These are phyloP conservation scores for Aspergillus neoniger DNA, from an alignment of 2,329 filamentous ascomycete genomes.

Conservation along the genomic window DNA sequence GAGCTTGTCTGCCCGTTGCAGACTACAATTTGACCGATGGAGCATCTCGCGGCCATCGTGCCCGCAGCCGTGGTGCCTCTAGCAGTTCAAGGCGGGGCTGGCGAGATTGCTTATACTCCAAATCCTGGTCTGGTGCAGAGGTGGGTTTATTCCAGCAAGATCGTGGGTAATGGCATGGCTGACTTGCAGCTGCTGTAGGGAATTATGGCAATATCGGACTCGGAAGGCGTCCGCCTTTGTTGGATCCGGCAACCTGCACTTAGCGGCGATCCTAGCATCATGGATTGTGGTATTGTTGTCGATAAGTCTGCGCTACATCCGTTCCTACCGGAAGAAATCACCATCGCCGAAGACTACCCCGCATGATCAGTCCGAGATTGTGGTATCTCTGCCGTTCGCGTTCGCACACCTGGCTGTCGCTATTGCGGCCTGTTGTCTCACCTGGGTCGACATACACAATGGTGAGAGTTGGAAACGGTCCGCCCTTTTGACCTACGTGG, in stretches of 20 bases:
- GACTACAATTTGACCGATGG: background rate
- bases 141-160: background rate
- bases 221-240: conserved; percentile 26
- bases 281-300: conserved; percentile 20
- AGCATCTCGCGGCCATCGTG: background rate
- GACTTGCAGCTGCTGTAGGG: conserved; percentile 4
- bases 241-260: conserved; percentile 26
- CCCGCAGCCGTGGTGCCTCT: background rate
- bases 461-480: conserved; percentile 24
- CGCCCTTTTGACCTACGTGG: conserved; percentile 27
- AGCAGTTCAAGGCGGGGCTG: background rate
- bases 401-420: conserved; percentile 19
- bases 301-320: conserved; percentile 13
- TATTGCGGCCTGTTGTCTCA: conserved; percentile 21
- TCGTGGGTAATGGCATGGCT: background rate
- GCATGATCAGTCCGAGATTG: background rate
- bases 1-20: background rate
- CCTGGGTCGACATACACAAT: conserved; percentile 14
- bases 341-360: conserved; percentile 4
- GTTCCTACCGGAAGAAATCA: conserved; percentile 9
- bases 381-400: conserved; percentile 16
- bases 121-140: conserved; percentile 1
- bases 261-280: conserved; percentile 25
- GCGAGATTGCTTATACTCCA: background rate
- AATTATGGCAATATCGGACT: conserved; percentile 28